Evolutionary conservation across 495 filamentous ascomycete species (phyloP).

Genomic region (Annulohypoxylon nitens): DNA sequence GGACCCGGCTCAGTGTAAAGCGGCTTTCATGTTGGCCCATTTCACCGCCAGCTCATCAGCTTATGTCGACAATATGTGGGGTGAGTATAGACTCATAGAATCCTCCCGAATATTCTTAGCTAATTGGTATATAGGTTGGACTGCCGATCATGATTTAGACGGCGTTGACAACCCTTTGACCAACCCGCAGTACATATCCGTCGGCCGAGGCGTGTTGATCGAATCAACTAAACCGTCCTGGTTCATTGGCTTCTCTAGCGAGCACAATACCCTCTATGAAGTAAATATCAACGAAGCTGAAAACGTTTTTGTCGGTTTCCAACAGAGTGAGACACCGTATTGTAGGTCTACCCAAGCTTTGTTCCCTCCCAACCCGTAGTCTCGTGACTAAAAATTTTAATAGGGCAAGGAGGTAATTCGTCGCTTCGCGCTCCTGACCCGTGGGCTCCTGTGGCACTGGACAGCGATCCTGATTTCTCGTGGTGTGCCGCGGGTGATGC

Average conservation of each 20-base stretch:
- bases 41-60: constrained; percentile 15
- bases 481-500: constrained; percentile 8
- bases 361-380: not conserved
- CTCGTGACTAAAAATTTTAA: not conserved
- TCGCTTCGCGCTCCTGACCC: not conserved
- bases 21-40: constrained; percentile 9
- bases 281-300: constrained; percentile 11
- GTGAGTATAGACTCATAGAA: not conserved
- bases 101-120: not conserved
- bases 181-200: constrained; percentile 8
- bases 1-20: constrained; percentile 13
- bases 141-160: constrained; percentile 7
- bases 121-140: constrained; percentile 13
- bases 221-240: constrained; percentile 13
- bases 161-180: not conserved
- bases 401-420: constrained; percentile 10
- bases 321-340: constrained; percentile 10
- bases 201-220: constrained; percentile 8
- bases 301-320: constrained; percentile 5
- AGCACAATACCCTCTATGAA: constrained; percentile 14
- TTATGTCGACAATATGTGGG: constrained; percentile 15
- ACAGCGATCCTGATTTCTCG: constrained; percentile 13
- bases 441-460: constrained; percentile 2
- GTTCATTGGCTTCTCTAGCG: constrained; percentile 16
- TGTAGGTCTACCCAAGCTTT: not conserved